Evolutionary conservation across 306 rosid species (phyloP).

Genomic region (Acmispon strigosus): DNA sequence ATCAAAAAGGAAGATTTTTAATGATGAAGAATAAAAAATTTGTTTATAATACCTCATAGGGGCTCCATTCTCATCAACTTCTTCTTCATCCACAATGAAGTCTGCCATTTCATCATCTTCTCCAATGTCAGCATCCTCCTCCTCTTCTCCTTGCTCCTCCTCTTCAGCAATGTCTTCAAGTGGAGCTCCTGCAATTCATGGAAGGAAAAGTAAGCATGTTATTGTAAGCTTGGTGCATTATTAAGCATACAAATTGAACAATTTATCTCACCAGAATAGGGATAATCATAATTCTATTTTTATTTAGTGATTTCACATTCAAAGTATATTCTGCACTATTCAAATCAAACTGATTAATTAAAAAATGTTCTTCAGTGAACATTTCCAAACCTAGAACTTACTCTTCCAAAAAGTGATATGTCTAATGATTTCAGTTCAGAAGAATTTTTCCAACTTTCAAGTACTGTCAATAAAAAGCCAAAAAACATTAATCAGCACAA

Average conservation of each 20-base stretch:
- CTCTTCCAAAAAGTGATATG: not conserved
- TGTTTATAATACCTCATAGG: slow-evolving; percentile 53
- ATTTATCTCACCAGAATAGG: not conserved
- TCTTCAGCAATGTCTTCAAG: slow-evolving; percentile 91
- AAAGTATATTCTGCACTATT: not conserved
- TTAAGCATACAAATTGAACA: not conserved
- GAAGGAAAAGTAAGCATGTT: not conserved
- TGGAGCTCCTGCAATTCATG: slow-evolving; percentile 48
- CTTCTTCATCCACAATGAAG: slow-evolving; percentile 92
- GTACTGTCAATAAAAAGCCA: slow-evolving; percentile 9
- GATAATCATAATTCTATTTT: not conserved
- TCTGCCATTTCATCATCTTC: slow-evolving; percentile 99
- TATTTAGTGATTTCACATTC: not conserved
- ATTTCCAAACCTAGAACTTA: not conserved
- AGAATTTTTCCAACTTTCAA: not conserved
- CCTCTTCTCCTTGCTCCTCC: slow-evolving; percentile 88
- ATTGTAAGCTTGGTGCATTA: not conserved
- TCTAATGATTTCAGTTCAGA: not conserved
- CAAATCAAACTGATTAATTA: not conserved
- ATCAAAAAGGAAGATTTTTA: slow-evolving; percentile 2
- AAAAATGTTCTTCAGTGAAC: not conserved
- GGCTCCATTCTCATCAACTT: slow-evolving; percentile 69
- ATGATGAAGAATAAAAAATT: not conserved
- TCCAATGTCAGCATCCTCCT: slow-evolving; percentile 86
- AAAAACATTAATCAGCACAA: not conserved